Percentiles rank a stretch among this genome's conserved stretches.
phyloP scores from a whole-genome alignment of 2,329 filamentous ascomycete species.

The Colletotrichum tamarilloi region DNA sequence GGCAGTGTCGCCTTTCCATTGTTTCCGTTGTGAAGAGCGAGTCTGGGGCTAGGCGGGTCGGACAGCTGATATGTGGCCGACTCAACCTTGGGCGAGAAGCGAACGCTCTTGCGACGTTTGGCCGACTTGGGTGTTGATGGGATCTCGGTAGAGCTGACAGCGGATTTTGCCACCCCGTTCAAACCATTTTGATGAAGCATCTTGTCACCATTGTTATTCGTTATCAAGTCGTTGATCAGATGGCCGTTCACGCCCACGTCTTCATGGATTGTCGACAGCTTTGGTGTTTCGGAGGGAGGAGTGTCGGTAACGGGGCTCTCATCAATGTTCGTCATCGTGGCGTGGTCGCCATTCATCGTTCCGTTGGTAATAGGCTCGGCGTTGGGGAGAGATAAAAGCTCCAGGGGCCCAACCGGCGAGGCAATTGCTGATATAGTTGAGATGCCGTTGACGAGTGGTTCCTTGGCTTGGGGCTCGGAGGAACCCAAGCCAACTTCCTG shows the following conservation, averaged over 20 bases:
- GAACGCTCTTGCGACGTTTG: slow-evolving; percentile 72
- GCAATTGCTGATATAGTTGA: background rate
- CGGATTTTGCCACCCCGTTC: slow-evolving; percentile 8
- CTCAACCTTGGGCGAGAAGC: slow-evolving; percentile 76
- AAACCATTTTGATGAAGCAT: background rate
- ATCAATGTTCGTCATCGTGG: no score
- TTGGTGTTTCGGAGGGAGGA: background rate
- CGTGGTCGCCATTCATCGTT: background rate
- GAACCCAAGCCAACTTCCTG: background rate
- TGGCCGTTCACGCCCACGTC: background rate
- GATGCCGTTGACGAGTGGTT: background rate
- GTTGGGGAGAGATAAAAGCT: slow-evolving; percentile 67
- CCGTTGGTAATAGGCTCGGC: slow-evolving; percentile 43
- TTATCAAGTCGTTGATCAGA: slow-evolving; percentile 33
- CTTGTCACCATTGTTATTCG: slow-evolving; percentile 27
- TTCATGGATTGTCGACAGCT: slow-evolving; percentile 29
- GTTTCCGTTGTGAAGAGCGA: slow-evolving; percentile 39
- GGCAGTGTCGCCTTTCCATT: slow-evolving; percentile 36
- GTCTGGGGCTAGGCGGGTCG: slow-evolving; percentile 63
- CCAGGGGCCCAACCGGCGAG: slow-evolving; percentile 52
- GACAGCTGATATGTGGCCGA: slow-evolving; percentile 68
- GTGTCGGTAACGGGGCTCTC: background rate
- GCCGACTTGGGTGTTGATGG: slow-evolving; percentile 35
- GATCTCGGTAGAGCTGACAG: slow-evolving; percentile 11
- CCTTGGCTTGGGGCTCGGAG: background rate